Evolutionary conservation across 176 grass and related monocot species (phyloP), one percentile per base, ranked within the genome.

Genomic region (Areca catechu): DNA sequence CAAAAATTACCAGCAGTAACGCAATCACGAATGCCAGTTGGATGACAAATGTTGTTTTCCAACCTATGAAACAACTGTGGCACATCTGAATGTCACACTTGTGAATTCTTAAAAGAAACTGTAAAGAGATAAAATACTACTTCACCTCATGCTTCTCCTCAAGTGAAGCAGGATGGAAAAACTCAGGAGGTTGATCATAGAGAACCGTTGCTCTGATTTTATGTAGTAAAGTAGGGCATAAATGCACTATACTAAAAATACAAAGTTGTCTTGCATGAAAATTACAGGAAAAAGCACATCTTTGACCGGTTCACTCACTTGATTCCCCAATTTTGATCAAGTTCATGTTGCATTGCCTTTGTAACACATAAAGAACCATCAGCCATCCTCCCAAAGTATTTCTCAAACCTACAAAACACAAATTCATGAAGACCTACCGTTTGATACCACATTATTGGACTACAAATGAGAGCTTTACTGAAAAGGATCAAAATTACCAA

Each of bases 301-400:
- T 58, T 75, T 56, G 17, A 62, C 55, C 10, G 7, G 48, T 60
- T 65, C 58, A 82, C 67, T 73, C 72, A 98, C 88, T 82, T 92
- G 78, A 93, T 83, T 74, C 81, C 88, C 88, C 94, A 98, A 53
- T 98, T 98, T 74, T 98, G 88, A 83, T 69, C 76, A 85, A 93
- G 94, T 66, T 98, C 94, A 52, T 98, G 88, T 55, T 89, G 88
- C 94, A 98, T 98, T 76, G 94, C 88, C 73, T 88, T 82, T 21
- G 94, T 93, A 52, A 98, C 88, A 54, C 94, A 98, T 20, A 98
- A 78, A 57, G 94, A 74, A 64, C 70, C 84, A 78, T 98, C 80
- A 5, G 88, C 84, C 84, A 83, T 89, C 69, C 24, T 71, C 16
- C 88, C 94, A 76, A 98, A 98, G 67, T 85, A 78, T 49, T 76